phyloP scores from a whole-genome alignment of 1,139 yeast genomes.

The Magnusiomyces ingens region DNA sequence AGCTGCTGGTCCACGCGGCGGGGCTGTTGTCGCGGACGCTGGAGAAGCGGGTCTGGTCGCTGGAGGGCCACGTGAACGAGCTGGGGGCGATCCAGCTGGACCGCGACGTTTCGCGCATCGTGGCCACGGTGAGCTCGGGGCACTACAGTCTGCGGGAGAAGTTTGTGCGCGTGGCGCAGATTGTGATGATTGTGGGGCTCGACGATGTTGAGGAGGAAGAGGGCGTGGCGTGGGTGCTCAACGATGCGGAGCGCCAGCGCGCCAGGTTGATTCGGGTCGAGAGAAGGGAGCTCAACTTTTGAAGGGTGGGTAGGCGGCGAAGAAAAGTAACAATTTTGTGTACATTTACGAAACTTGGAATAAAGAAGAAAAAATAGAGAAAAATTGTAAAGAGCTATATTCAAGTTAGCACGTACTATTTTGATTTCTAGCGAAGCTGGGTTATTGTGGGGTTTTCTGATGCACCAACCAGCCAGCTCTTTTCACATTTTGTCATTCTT shows the following conservation, averaged over 20 bases:
- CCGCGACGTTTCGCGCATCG: conserved; percentile 68
- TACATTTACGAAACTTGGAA: neutral
- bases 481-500: too few species aligned
- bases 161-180: conserved; percentile 75
- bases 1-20: conserved; percentile 50
- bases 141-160: conserved; percentile 65
- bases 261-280: conserved; percentile 36
- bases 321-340: neutral
- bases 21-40: conserved; percentile 44
- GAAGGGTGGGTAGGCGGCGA: neutral
- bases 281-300: conserved; percentile 34
- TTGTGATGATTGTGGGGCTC: conserved; percentile 72
- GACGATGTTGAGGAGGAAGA: conserved; percentile 68
- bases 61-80: conserved; percentile 66
- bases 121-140: conserved; percentile 35
- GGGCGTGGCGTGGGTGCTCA: conserved; percentile 72
- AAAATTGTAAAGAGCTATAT: too few species aligned
- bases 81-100: conserved; percentile 81
- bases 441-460: too few species aligned
- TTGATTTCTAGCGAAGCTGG: too few species aligned
- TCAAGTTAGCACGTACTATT: too few species aligned
- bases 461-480: too few species aligned
- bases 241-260: conserved; percentile 63
- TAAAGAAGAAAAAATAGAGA: too few species aligned
- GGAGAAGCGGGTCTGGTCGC: conserved; percentile 61